Evolutionary conservation across 2,329 filamentous ascomycete genomes (phyloP).

Genomic region (Pseudogymnoascus sp.): DNA sequence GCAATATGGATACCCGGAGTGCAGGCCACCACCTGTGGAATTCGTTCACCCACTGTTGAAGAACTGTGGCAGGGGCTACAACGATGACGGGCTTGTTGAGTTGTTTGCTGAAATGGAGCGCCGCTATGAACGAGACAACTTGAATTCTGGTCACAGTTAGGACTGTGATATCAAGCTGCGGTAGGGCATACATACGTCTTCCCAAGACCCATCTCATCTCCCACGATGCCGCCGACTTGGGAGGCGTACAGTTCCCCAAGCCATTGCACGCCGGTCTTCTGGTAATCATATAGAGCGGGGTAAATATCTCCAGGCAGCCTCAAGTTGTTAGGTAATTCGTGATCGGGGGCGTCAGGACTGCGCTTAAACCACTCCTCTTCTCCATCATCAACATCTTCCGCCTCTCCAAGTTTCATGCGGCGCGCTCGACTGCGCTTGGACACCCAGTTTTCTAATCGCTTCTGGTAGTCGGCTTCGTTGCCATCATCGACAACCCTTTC

Average conservation of each 20-base stretch:
- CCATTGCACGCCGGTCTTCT: conserved; percentile 96
- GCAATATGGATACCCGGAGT: conserved; percentile 87
- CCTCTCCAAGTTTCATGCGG: conserved; percentile 37
- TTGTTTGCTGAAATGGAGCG: conserved; percentile 83
- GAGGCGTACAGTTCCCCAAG: conserved; percentile 86
- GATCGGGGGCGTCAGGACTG: conserved; percentile 73
- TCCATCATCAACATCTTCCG: conserved; percentile 31
- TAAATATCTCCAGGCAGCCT: conserved; percentile 87
- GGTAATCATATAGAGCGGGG: conserved; percentile 88
- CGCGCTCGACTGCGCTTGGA: conserved; percentile 53
- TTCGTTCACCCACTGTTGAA: conserved; percentile 97
- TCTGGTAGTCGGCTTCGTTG: conserved; percentile 72
- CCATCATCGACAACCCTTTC: conserved; percentile 65
- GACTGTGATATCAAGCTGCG: conserved; percentile 2
- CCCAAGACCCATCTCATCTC: conserved; percentile 97
- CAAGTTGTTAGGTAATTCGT: conserved; percentile 62
- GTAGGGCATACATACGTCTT: conserved; percentile 52
- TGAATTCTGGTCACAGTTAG: conserved; percentile 36
- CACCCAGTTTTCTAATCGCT: conserved; percentile 68
- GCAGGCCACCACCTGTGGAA: conserved; percentile 99
- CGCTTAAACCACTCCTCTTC: conserved; percentile 73
- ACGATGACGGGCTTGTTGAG: conserved; percentile 80
- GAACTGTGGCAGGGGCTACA: conserved; percentile 86
- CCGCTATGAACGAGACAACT: conserved; percentile 70
- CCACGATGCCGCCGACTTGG: conserved; percentile 85